Base-by-base conservation (phyloP, 2,329 filamentous ascomycete genomes). In the Dactylellina leptospora region DNA sequence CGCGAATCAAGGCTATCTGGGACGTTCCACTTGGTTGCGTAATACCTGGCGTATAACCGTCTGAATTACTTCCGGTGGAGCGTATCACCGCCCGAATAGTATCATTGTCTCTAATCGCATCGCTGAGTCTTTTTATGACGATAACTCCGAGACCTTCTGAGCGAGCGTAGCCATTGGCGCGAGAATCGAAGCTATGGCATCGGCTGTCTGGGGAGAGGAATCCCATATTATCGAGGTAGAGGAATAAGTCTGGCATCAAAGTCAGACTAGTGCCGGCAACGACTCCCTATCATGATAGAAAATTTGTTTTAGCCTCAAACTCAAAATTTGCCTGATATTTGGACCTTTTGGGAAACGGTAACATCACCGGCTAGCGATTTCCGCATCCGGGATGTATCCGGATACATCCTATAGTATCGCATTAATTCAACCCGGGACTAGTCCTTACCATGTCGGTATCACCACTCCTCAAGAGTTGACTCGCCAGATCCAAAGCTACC, bases 91-190 rank as follows among this genome's bases (percentile, higher is more conserved):
- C 83, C 5, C 84, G 81, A 59, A 87, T 84, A 0, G 81, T 80
- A 75, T 88, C 85, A 18, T 85, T 84, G 74, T 86, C 84, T 13
- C 80, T 79, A 3, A 88, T 74, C 0, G 87, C 87, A 76, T 87
- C 84, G 80, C 79, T 0, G 5, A 89, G 79, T 1, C 82, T 82
- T 78, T 88, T 88, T 6, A 89, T 76, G 5, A 88, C 76, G 1
- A 89, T 74, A 13, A 85, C 81, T 0, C 83, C 86, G 22, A 85
- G 81, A 0, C 87, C 88, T 75, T 90, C 88, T 0, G 87, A 87
- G 30, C 87, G 82, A 0, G 84, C 86, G 76, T 89, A 90, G 0
- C 88, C 88, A 70, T 85, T 84, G n/a, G 85, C 87, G 2, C 82
- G 81, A 16, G 80, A 77, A 75, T 88, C 87, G 75, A 85, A 88